These are phyloP conservation scores for Helotiales sp. DNA, from an alignment of 2,329 filamentous ascomycete genomes.

Conservation along the genomic window DNA sequence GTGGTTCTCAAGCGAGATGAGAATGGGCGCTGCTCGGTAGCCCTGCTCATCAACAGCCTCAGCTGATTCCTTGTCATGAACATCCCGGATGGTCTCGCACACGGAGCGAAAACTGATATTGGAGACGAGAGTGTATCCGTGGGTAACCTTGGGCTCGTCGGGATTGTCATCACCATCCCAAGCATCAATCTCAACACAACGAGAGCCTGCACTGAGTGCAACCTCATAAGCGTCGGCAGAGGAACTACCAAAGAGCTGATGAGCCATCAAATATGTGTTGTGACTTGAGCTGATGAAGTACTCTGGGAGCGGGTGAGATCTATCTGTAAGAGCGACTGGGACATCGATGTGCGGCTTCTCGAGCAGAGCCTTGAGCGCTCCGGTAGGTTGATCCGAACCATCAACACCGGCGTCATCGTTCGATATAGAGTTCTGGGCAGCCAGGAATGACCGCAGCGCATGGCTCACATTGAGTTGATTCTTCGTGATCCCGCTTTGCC, in stretches of 20 bases:
- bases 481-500: slow-evolving; percentile 51
- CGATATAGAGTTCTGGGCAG: slow-evolving; percentile 56
- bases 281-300: slow-evolving; percentile 77
- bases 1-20: slow-evolving; percentile 72
- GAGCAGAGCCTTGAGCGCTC: slow-evolving; percentile 56
- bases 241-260: slow-evolving; percentile 70
- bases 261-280: slow-evolving; percentile 73
- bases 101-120: slow-evolving; percentile 68
- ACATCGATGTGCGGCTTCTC: slow-evolving; percentile 62
- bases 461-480: slow-evolving; percentile 63
- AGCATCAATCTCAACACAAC: slow-evolving; percentile 76
- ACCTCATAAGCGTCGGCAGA: slow-evolving; percentile 67
- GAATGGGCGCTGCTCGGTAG: slow-evolving; percentile 58
- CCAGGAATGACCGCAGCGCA: slow-evolving; percentile 60
- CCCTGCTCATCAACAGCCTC: slow-evolving; percentile 48
- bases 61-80: slow-evolving; percentile 61
- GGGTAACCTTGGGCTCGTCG: slow-evolving; percentile 72
- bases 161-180: slow-evolving; percentile 68
- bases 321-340: slow-evolving; percentile 58
- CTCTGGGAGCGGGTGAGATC: slow-evolving; percentile 65
- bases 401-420: slow-evolving; percentile 54
- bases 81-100: slow-evolving; percentile 68
- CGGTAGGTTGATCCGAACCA: slow-evolving; percentile 48
- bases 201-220: slow-evolving; percentile 64
- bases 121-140: slow-evolving; percentile 71